These are phyloP conservation scores for Pseudocercospora crystallina DNA, from an alignment of 2,329 filamentous ascomycete genomes.

Conservation along the genomic window DNA sequence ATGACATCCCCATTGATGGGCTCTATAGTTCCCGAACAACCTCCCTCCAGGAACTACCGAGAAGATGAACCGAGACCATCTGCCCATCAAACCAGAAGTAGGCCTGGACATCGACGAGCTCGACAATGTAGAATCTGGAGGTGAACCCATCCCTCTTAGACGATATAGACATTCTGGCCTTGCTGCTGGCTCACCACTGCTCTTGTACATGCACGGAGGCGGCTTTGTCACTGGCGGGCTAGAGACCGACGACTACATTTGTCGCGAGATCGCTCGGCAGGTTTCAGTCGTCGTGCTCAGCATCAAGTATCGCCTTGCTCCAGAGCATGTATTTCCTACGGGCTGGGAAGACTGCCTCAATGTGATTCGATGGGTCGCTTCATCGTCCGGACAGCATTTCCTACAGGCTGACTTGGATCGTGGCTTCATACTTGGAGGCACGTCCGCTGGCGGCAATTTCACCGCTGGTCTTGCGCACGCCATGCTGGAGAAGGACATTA, in stretches of 20 bases:
- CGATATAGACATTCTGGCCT: neutral
- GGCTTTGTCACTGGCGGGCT: constrained; percentile 7
- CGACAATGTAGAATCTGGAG: neutral
- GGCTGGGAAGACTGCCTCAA: constrained; percentile 1
- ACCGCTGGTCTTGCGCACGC: constrained; percentile 4
- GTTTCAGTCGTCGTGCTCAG: constrained; percentile 3
- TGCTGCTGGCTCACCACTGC: neutral
- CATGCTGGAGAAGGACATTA: constrained; percentile 2
- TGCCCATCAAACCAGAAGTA: neutral
- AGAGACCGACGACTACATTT: constrained; percentile 3
- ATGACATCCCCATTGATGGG: neutral
- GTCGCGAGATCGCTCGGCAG: neutral
- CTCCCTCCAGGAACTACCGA: neutral
- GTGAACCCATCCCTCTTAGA: neutral
- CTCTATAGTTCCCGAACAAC: constrained; percentile 1
- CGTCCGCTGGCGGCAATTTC: constrained; percentile 7
- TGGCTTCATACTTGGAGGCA: constrained; percentile 6
- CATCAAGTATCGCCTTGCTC: constrained; percentile 8
- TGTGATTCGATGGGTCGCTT: neutral
- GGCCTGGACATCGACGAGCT: constrained; percentile 4
- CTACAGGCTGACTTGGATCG: neutral
- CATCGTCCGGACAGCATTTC: neutral
- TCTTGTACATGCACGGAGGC: constrained; percentile 8
- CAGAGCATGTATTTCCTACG: constrained; percentile 4
- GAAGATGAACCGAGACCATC: constrained; percentile 5